These are phyloP conservation scores for Triticum turgidum DNA, from an alignment of 176 grass and related monocot species.

Conservation along the genomic window DNA sequence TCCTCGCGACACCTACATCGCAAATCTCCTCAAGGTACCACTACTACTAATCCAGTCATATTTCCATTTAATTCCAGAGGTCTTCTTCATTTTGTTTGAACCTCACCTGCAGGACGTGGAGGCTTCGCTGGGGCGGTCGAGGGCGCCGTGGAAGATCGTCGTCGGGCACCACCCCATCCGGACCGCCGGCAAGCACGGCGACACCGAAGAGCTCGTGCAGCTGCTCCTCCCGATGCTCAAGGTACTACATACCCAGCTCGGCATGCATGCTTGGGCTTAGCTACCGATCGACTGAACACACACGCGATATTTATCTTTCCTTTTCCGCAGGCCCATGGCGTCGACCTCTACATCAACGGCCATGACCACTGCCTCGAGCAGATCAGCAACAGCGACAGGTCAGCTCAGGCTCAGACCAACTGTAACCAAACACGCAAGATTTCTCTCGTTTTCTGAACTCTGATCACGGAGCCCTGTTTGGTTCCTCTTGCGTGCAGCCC, in stretches of 20 bases:
- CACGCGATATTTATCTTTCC: not conserved
- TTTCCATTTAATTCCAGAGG: not conserved
- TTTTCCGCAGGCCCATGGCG: slow-evolving; percentile 38
- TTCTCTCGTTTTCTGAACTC: not conserved
- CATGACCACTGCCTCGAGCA: slow-evolving; percentile 81
- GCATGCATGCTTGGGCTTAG: not conserved
- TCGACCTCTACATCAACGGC: slow-evolving; percentile 70
- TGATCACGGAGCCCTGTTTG: not conserved
- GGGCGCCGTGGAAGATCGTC: slow-evolving; percentile 66
- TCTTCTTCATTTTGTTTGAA: not conserved
- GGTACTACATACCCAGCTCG: not conserved
- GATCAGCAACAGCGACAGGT: slow-evolving; percentile 77
- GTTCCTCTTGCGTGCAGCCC: slow-evolving; percentile 15
- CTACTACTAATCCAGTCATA: not conserved
- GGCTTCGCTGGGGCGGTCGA: slow-evolving; percentile 37
- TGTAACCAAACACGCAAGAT: not conserved
- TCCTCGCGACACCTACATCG: slow-evolving; percentile 48
- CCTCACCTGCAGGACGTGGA: slow-evolving; percentile 44
- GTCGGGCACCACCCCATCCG: slow-evolving; percentile 74
- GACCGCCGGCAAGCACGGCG: slow-evolving; percentile 56
- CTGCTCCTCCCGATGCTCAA: slow-evolving; percentile 60
- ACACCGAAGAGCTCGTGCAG: slow-evolving; percentile 56
- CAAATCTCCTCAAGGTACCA: slow-evolving; percentile 49
- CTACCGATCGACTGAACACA: not conserved
- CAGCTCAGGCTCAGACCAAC: too few relatives aligned